Percentiles rank a stretch among this genome's conserved stretches.
phyloP scores from a whole-genome alignment of 345 rosid species.

The Moringa oleifera region DNA sequence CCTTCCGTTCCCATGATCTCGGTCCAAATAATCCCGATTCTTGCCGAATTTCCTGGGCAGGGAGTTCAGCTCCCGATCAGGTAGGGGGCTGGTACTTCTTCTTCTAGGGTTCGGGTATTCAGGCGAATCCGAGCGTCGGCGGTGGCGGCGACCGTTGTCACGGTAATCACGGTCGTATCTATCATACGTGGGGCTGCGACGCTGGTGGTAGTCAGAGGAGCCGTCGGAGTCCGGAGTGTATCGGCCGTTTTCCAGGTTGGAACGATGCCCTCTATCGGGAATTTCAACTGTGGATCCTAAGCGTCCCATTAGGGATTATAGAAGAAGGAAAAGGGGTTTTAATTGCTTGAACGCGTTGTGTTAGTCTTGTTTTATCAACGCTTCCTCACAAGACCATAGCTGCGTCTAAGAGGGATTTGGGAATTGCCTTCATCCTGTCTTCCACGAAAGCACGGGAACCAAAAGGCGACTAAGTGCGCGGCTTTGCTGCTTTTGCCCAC shows the following conservation, averaged over 20 bases:
- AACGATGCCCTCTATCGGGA: slow-evolving; percentile 22
- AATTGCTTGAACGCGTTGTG: too few species aligned
- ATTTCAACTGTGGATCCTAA: slow-evolving; percentile 23
- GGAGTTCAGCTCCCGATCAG: slow-evolving; percentile 22
- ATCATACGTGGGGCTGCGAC: slow-evolving; percentile 29
- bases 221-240: slow-evolving; percentile 25
- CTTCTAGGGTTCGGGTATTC: slow-evolving; percentile 18
- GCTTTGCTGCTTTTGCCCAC: too few species aligned
- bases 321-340: too few species aligned
- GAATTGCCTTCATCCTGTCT: too few species aligned
- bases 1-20: slow-evolving; percentile 41
- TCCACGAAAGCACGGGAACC: too few species aligned
- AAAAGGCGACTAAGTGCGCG: too few species aligned
- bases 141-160: slow-evolving; percentile 14
- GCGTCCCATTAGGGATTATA: slow-evolving; percentile 28
- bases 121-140: slow-evolving; percentile 19
- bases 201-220: slow-evolving; percentile 18
- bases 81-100: slow-evolving; percentile 9
- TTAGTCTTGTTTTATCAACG: too few species aligned
- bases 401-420: too few species aligned
- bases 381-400: too few species aligned
- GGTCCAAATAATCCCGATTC: slow-evolving; percentile 39
- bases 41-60: slow-evolving; percentile 58
- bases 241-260: slow-evolving; percentile 21
- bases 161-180: slow-evolving; percentile 18